Conservation (phyloP, 495 filamentous ascomycete genomes). For the Penicillium waksmanii region DNA sequence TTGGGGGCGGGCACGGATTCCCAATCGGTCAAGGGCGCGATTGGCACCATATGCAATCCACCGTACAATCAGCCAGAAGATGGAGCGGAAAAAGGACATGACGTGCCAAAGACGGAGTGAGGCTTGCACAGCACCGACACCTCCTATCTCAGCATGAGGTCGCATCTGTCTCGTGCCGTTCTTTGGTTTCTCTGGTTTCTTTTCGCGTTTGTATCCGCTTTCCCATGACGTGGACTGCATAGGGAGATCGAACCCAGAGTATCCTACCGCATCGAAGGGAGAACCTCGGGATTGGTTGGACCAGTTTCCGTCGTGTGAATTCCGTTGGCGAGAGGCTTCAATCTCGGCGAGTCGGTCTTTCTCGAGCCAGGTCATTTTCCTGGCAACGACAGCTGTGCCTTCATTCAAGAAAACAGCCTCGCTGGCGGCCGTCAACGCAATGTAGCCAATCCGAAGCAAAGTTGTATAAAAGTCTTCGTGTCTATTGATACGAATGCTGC, state of each 20-base stretch:
- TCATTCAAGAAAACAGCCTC: constrained; percentile 97
- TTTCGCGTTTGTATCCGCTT: constrained; percentile 72
- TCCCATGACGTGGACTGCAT: constrained; percentile 40
- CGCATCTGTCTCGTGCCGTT: constrained; percentile 40
- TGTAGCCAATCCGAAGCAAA: constrained; percentile 82
- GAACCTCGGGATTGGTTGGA: constrained; percentile 34
- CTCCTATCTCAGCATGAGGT: constrained; percentile 55
- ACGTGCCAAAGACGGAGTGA: constrained; percentile 74
- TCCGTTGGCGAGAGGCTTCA: constrained; percentile 41
- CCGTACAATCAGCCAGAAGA: constrained; percentile 65
- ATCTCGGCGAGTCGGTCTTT: constrained; percentile 74
- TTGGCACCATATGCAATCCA: constrained; percentile 60
- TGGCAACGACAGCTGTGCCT: constrained; percentile 72
- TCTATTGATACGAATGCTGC: constrained; percentile 74
- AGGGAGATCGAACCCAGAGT: constrained; percentile 39
- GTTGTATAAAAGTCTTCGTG: constrained; percentile 95
- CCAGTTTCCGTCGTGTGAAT: constrained; percentile 24
- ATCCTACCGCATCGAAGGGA: constrained; percentile 35
- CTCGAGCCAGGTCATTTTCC: constrained; percentile 89
- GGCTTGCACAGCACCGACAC: constrained; percentile 76
- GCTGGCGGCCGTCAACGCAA: constrained; percentile 84
- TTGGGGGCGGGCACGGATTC: constrained; percentile 63
- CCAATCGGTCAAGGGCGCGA: constrained; percentile 58
- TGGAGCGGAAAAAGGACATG: constrained; percentile 71
- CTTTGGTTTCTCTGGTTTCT: constrained; percentile 58